Evolutionary conservation across 2,329 filamentous ascomycete species (phyloP), one percentile per base, ranked within the genome.

Genomic region (Mycosphaerella sp.): DNA sequence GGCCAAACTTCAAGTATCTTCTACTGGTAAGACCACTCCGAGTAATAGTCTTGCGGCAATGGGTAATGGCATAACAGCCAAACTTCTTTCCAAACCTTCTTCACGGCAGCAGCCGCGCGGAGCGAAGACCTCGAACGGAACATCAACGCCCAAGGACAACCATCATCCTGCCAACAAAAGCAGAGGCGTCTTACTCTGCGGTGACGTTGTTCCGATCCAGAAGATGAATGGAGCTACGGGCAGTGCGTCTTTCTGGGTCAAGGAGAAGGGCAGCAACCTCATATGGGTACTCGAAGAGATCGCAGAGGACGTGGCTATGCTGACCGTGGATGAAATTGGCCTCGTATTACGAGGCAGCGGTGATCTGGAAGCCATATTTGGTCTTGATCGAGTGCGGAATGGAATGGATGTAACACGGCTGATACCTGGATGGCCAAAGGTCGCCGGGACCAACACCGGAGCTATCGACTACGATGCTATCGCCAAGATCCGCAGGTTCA

Each of bases 271-370:
- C 46, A 84, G 89, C 49, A 91, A 92, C 8, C 74, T 98, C 56
- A 97, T 98, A 56, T 98, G 93, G 93, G 93, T 98, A 7, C 74
- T 98, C 2, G 93, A 98, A 70, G 93, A 98, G 72, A 97, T 98
- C 57, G 89, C 92, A 52, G 93, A 98, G 72, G 91, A 98, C 68
- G 85, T 93, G 39, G 90, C 88, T 3, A 81, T 83, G 57, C 73
- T 98, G 42, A 79, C 77, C 9, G 78, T 95, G 17, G 87, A 95
- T 66, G 85, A 90, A 53, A 84, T 89, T 29, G 90, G 89, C 41
- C 78, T 80, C 42, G 80, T 96, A 14, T 78, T 82, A 29, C 82
- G 80, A 48, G 78, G 87, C 38, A 78, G 79, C 2, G 92, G 92
- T n/a, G 81, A 86, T n/a, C 81, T 82, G n/a, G 82, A 84, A 53